Percentiles rank a stretch among this genome's conserved stretches.
Evolutionary conservation across 176 grass and related monocot species (phyloP).

Genomic region (Triticum turgidum): DNA sequence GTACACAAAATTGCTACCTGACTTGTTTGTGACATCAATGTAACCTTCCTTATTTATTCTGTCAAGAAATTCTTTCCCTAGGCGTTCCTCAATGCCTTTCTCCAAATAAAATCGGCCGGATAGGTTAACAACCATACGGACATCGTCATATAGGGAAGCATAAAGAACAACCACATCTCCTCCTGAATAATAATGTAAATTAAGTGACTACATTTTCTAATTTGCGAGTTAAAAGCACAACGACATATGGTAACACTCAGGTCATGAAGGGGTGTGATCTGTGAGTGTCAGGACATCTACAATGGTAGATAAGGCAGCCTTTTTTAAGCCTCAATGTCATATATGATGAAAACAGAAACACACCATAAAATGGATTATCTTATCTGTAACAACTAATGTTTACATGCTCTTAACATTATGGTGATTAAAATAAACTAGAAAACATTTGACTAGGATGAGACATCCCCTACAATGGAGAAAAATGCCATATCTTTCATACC

Average conservation of each 20-base stretch:
- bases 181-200: conserved; percentile 40
- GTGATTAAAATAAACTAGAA: background rate
- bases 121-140: conserved; percentile 68
- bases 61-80: conserved; percentile 68
- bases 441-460: background rate
- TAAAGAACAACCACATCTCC: conserved; percentile 89
- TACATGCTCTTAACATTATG: background rate
- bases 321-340: background rate
- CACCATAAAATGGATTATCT: background rate
- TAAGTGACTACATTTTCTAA: background rate
- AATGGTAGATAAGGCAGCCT: background rate
- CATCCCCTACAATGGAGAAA: background rate
- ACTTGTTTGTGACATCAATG: conserved; percentile 57
- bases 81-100: conserved; percentile 68
- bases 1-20: conserved; percentile 42
- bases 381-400: background rate
- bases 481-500: no score
- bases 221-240: background rate
- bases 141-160: conserved; percentile 78
- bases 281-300: background rate
- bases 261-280: background rate
- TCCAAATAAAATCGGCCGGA: conserved; percentile 84
- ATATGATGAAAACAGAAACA: background rate
- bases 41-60: conserved; percentile 80
- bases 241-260: background rate